Evolutionary conservation across 2,329 filamentous ascomycete species (phyloP).

Genomic region (Westerdykella aurantiaca): DNA sequence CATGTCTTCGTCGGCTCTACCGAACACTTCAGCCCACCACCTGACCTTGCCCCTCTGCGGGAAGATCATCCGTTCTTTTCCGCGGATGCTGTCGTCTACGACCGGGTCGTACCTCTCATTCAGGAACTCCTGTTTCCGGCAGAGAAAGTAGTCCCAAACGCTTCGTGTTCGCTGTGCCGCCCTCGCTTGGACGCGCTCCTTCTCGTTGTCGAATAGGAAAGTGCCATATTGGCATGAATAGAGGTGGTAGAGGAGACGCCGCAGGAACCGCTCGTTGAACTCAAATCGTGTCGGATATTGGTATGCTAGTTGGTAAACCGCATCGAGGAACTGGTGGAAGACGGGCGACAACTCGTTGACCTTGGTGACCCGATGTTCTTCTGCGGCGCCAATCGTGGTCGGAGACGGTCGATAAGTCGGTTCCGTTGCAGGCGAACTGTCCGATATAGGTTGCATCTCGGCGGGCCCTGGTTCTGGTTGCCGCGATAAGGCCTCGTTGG

Average conservation of each 20-base stretch:
- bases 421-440: slow-evolving; percentile 41
- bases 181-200: slow-evolving; percentile 67
- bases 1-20: slow-evolving; percentile 86
- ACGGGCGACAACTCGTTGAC: slow-evolving; percentile 92
- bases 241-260: slow-evolving; percentile 83
- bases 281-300: slow-evolving; percentile 88
- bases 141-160: slow-evolving; percentile 94
- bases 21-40: slow-evolving; percentile 91
- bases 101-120: slow-evolving; percentile 72
- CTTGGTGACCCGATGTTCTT: slow-evolving; percentile 64
- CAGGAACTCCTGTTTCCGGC: slow-evolving; percentile 70
- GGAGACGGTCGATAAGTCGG: slow-evolving; percentile 26
- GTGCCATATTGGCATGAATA: slow-evolving; percentile 97
- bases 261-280: slow-evolving; percentile 89
- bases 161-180: slow-evolving; percentile 70
- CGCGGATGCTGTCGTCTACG: slow-evolving; percentile 72
- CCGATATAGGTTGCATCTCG: slow-evolving; percentile 43
- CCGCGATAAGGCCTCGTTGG: slow-evolving; percentile 58
- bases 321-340: slow-evolving; percentile 96
- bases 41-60: slow-evolving; percentile 71
- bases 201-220: slow-evolving; percentile 92
- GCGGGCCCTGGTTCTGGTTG: slow-evolving; percentile 45
- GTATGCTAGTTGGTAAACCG: slow-evolving; percentile 80
- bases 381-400: slow-evolving; percentile 38
- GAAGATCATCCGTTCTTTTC: slow-evolving; percentile 77